Base-by-base conservation (phyloP, 805 yeast species). In the Candida coleopterorum region DNA sequence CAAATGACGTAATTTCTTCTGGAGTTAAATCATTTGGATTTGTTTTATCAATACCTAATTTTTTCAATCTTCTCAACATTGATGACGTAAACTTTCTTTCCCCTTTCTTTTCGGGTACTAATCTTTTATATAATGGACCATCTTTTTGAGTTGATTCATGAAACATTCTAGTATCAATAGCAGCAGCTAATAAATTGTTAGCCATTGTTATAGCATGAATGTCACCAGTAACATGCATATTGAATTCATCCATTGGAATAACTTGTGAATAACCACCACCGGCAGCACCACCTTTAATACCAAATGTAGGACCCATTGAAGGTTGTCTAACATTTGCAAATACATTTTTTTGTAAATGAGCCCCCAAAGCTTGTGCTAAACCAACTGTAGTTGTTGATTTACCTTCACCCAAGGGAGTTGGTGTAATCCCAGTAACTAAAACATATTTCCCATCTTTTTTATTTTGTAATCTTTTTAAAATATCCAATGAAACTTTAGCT, bases 221-320 rank as follows among this genome's bases (percentile, higher is more conserved):
- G 60, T 83, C 93, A 58, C 93, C 93, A 33, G 93, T 83, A 44
- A 83, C 75, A 56, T 83, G 90, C 83, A 83, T 75, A 67, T 83
- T 83, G 68, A 83, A 83, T 55, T 83, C 93, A 60, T 83, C 90
- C 93, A 83, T 83, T 45, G 93, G 93, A 56, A 83, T 81, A 22
- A 83, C 93, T 61, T 83, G 90, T 20, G 93, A 80, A 55, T 82
- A 83, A 42, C 93, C 93, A 59, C 93, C 90, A 57, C 93, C 93
- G 6, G 93, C 93, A 48, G 93, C 93, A 64, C 93, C 93, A 62
- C 93, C 93, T 59, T 83, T 83, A 48, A 83, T 81, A 64, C 93
- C 93, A 52, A 83, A 83, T 14, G 93, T 83, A 46, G 93, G 93
- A 38, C 93, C 93, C 89, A 83, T 81, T 7, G 88, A 80, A 18